Base-by-base conservation (phyloP, 148 eudicot genomes). In the Salicornia ramosissima region DNA sequence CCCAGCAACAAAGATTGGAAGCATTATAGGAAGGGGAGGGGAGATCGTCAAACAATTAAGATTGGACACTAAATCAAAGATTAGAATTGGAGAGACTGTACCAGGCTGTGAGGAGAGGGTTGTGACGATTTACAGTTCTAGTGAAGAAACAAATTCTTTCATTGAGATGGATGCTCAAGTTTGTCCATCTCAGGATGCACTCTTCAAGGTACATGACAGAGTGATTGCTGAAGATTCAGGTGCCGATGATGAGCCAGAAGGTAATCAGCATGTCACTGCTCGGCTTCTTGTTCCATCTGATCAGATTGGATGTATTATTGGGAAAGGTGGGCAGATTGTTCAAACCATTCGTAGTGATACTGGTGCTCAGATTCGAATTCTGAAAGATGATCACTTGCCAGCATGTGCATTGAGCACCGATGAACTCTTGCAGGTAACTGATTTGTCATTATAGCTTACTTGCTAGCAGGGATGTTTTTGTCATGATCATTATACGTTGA, bases 21-120 rank as follows among this genome's bases (percentile, higher is more conserved):
- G 99, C 68, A 87, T 94, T 65, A 91, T 94, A 64, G 99, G 99
- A 58, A 88, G 92, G 85, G 99, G 99, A 51, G 99, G 99, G 47
- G 99, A 94, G 70, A 94, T 94, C 71, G 88, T 87, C 59, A 94
- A 94, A 76, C 97, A 94, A 70, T 74, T 94, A 46, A 79, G 99
- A 72, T 67, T 55, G 46, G 99, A 94, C 49, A 91, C 87, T 5
- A 91, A 86, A 74, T 65, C 99, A 14, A 94, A 89, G 74, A 89
- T 94, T 68, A 88, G 96, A 71, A 91, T 94, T 60, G 88, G 99
- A 55, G 99, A 94, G 80, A 78, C 99, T 0, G 93, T 94, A 61
- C 81, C 85, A 3, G 99, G 93, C 42, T 80, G 84, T 73, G 96
- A 86, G 0, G 97, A 94, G 63, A 88, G 99, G 24, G 97, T 87